Percentiles rank a stretch among this genome's conserved stretches.
Evolutionary conservation across 768 basidiomycete species (phyloP).

Genomic region (Dioszegia crocea): DNA sequence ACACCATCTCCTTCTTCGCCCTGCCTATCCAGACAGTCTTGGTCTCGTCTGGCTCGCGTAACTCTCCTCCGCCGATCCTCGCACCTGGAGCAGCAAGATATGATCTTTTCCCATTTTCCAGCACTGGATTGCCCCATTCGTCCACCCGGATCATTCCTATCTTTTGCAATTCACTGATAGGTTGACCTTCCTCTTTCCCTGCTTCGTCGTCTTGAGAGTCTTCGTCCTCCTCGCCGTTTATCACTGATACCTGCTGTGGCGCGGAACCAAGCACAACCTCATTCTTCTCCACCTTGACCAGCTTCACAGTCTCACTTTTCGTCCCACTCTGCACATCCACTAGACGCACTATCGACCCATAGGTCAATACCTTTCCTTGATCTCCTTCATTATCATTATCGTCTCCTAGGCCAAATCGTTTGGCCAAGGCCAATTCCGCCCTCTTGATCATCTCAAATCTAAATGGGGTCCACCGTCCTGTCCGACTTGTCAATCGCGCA

Average conservation of each 20-base stretch:
- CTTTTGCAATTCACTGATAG: constrained; percentile 95
- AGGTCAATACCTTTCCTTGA: constrained; percentile 56
- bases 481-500: constrained; percentile 57
- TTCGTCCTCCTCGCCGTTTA: constrained; percentile 30
- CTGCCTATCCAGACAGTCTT: background rate
- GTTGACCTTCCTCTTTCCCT: constrained; percentile 58
- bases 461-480: constrained; percentile 88
- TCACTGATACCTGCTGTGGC: too few species aligned
- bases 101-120: constrained; percentile 54
- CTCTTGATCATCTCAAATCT: constrained; percentile 80
- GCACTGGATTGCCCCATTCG: constrained; percentile 48
- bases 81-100: constrained; percentile 87
- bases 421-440: constrained; percentile 55
- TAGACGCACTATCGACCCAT: constrained; percentile 81
- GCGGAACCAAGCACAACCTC: constrained; percentile 56
- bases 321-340: constrained; percentile 81
- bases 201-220: constrained; percentile 54
- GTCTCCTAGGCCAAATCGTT: background rate
- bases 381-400: background rate
- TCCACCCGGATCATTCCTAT: constrained; percentile 76
- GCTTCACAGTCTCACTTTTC: constrained; percentile 75
- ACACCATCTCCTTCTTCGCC: background rate
- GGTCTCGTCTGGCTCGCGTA: constrained; percentile 1
- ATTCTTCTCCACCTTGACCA: constrained; percentile 90
- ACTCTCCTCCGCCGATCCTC: constrained; percentile 49